Conservation (phyloP, 805 yeast genomes). For the Sporopachydermia quercuum region DNA sequence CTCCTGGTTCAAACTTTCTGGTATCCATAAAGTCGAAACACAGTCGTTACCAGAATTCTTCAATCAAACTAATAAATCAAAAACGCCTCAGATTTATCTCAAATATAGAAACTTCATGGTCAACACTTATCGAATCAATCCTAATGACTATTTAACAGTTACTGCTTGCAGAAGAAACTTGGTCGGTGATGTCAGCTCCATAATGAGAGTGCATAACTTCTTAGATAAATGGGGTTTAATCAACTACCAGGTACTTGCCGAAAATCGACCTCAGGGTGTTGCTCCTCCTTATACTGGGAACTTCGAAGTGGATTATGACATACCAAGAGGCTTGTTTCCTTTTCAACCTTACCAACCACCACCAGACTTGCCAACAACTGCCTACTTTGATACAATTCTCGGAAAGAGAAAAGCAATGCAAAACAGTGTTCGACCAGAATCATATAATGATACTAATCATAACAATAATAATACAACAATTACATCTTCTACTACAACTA, state of each 20-base stretch:
- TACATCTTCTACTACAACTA: constrained; percentile 7
- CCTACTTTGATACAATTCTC: constrained; percentile 2
- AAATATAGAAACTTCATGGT: constrained; percentile 82
- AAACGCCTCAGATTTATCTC: constrained; percentile 68
- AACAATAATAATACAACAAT: constrained; percentile 4
- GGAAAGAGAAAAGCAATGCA: constrained; percentile 2
- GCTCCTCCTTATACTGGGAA: constrained; percentile 69
- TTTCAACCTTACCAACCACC: constrained; percentile 69
- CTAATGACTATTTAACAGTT: constrained; percentile 76
- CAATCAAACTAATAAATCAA: constrained; percentile 41
- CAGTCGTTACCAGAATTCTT: constrained; percentile 84
- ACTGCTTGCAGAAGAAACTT: constrained; percentile 85
- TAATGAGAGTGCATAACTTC: constrained; percentile 72
- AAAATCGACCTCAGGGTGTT: constrained; percentile 45
- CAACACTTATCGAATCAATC: constrained; percentile 76
- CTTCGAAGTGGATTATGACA: constrained; percentile 64
- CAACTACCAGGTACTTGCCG: constrained; percentile 82
- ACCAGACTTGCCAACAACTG: constrained; percentile 22
- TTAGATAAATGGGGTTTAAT: constrained; percentile 86
- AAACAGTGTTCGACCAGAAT: constrained; percentile 18
- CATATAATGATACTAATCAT: constrained; percentile 7
- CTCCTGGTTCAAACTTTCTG: constrained; percentile 66
- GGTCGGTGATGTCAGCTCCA: constrained; percentile 83
- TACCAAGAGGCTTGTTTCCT: constrained; percentile 87
- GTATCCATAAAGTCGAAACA: constrained; percentile 62